Evolutionary conservation across 2,329 filamentous ascomycete genomes (phyloP), one percentile per base, ranked within the genome.

Genomic region (Byssothecium circinans): DNA sequence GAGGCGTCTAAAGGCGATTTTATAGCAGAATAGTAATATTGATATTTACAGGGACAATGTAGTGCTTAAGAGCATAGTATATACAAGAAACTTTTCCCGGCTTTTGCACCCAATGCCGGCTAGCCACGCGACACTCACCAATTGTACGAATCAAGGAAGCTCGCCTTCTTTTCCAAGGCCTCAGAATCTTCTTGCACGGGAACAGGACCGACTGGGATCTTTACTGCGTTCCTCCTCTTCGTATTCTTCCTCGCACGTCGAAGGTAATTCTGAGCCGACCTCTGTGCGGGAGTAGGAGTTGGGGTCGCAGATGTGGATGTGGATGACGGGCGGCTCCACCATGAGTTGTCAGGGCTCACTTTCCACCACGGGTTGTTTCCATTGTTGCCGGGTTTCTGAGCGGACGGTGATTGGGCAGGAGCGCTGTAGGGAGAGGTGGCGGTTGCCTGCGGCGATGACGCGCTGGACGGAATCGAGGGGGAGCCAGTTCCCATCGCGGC

Each of bases 101-200:
- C 29, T 14, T 14, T 32, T 4, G 5, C 5, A 32, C 10, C 6
- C 22, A n/a, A n/a, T n/a, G n/a, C 19, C n/a, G 5, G 12, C 14
- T 30, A 17, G n/a, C 5, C 17, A 11, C 8, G 3, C 36, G 10
- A 7, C 18, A 8, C 18, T 18, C 20, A 40, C 11, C 6, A n/a
- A 12, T 45, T 23, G 25, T 39, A 39, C 17, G 34, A 14, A 18
- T 45, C 43, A 14, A 45, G 36, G 35, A 45, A 45, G 36, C 43
- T 45, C n/a, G 35, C 43, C 35, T 18, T 45, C n/a, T 25, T 15
- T 8, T 8, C 33, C 19, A 33, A 2, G 14, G 23, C 43, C 2
- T n/a, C n/a, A n/a, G 38, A 17, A 11, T 45, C 36, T 15, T 45
- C 43, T 11, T 45, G 23, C 7, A 45, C 18, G 8, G 29, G 14